Base-by-base conservation (phyloP, 2,329 filamentous ascomycete species). In the Fusarium sp. region DNA sequence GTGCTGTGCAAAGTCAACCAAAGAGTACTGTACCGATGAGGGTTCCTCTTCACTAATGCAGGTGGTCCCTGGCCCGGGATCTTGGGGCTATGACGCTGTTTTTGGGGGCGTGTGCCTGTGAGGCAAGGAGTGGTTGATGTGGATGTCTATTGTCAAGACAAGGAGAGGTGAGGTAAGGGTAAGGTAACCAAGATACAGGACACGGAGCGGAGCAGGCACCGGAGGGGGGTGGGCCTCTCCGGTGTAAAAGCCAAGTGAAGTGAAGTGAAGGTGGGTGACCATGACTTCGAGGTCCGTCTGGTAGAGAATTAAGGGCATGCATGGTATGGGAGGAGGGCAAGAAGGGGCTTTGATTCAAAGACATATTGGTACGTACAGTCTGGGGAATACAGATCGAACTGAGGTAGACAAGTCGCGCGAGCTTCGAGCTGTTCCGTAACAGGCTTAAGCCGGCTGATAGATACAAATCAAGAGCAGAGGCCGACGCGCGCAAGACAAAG, bases 1-100 rank as follows among this genome's bases (percentile, higher is more conserved):
- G 85, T 82, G 81, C 81, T 88, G 86, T 85, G 86, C 87, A 84
- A 88, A 85, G 86, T 88, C 84, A 88, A 85, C 84, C 83, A 82
- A 82, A 84, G 83, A 81, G 74, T 79, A 74, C 74, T 75, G 70
- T 79, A 74, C 75, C 75, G 73, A 75, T 69, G 72, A 77, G 73
- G 74, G 72, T 73, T 78, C 75, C 72, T 75, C 71, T 74, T 79
- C 71, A 72, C 73, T 77, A 77, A 75, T 78, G 81, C 79, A 76
- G 61, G 74, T 68, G 75, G 78, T 81, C 75, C 80, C 80, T 80
- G 78, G 79, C 77, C 80, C 79, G 73, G 76, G 75, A 77, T 78
- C 82, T 83, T 84, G 83, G 84, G 84, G 84, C 84, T 85, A 85
- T 85, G 84, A 85, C 82, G 84, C 69, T 69, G 72, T 70, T 68